Evolutionary conservation across 495 filamentous ascomycete genomes (phyloP), one percentile per base, ranked within the genome.

Genomic region (Annulohypoxylon nitens): DNA sequence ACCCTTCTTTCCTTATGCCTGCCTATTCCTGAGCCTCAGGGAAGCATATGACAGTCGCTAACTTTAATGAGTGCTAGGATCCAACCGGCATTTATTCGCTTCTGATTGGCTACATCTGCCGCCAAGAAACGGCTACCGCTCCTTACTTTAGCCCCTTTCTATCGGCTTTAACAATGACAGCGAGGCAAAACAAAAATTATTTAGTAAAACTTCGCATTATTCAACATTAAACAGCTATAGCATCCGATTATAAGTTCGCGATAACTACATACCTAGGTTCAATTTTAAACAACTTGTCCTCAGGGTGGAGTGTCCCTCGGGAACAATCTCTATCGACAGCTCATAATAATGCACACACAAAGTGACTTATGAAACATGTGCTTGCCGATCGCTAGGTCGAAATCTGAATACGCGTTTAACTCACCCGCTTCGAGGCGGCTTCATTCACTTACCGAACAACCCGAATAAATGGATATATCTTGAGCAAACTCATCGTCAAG

Each of bases 61-160:
- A 66, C 69, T 71, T 71, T 71, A 71, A 71, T 71, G 60, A 65
- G 14, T 23, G 3, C 26, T 37, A 23, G 61, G 69, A 16, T 66
- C 69, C 54, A 65, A 6, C 63, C 50, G 39, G n/a, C 48, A 10
- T 72, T 71, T 54, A 7, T 11, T 18, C 5, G 16, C 2, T 26
- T 61, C 12, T 63, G 10, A 67, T 72, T 72, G 63, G 70, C 5
- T 26, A 2, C 16, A 23, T 45, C 14, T 33, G 0, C 6, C 51
- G 63, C 51, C 58, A 72, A 64, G 57, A 58, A 4, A 30, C n/a
- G 20, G n/a, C 54, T 58, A 37, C 54, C n/a, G 23, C 33, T 26
- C 18, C 23, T 39, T 39, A 14, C 54, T 58, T 58, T 20, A 39
- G 18, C n/a, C 54, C 54, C 16, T 58, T 58, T 23, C 54, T 23